Evolutionary conservation across 192 early-diverging fungal genomes (phyloP), one percentile per base, ranked within the genome.

Genomic region (Neocallimastix lanati): DNA sequence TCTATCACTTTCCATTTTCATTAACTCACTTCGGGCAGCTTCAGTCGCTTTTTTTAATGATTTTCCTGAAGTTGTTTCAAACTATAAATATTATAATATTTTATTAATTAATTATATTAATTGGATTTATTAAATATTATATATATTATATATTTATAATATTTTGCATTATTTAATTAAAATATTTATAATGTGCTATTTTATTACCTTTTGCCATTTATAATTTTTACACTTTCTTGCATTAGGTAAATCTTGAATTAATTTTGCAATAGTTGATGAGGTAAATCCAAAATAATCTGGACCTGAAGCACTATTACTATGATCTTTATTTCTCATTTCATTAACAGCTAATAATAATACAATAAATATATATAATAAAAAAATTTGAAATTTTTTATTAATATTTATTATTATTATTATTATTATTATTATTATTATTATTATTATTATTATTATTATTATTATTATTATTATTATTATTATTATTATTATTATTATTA

Each of bases 261-360:
- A 87, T 80, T 91, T 93, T 13, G 89, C 87, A 77, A 97, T 92
- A 15, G 93, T 95, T 5, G 93, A 92, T 77, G 94, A 91, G 18
- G 94, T 91, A 77, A 97, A 93, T 0, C 96, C 96, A 86, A 93
- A 97, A 80, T 93, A 95, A 79, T 97, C 96, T 9, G 95, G 95
- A 13, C 96, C 95, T 13, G 90, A 92, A 1, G 92, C 93, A 29
- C 93, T 93, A 82, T 93, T 94, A 14, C 91, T 91, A 76, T 93
- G 91, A 35, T 94, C 92, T 13, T 92, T 89, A 29, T 92, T 86
- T 29, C 94, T 87, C 77, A 97, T 88, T 28, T 87, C 87, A 84
- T 97, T 94, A 11, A 93, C 93, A 13, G 82, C 85, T 87, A 76
- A 33, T 18, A 50, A 77, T 77, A 33, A 33, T 29, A 29, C 12